A percentile compares a stretch with the other conserved stretches of the same genome.
These are phyloP conservation scores for Torrubiella hemipterigena DNA, from an alignment of 2,329 filamentous ascomycete species.

Conservation along the genomic window DNA sequence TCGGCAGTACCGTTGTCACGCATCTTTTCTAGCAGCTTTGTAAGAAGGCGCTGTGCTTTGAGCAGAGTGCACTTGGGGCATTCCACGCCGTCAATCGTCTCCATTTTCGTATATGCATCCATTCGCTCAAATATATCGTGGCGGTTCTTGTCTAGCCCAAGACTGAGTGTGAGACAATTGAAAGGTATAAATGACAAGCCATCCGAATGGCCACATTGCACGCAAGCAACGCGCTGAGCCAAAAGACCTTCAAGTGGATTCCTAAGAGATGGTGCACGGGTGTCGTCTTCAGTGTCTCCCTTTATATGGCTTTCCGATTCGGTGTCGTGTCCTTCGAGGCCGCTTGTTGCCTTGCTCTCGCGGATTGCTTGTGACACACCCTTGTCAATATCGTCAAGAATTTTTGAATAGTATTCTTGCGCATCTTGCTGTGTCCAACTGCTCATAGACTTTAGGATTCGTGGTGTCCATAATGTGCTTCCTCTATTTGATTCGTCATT, in stretches of 20 bases:
- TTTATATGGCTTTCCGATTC: constrained; percentile 37
- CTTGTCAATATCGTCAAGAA: constrained; percentile 74
- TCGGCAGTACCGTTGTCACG: constrained; percentile 23
- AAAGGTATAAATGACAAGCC: constrained; percentile 85
- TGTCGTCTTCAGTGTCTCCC: constrained; percentile 46
- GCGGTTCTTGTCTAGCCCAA: constrained; percentile 48
- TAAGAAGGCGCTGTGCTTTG: constrained; percentile 35
- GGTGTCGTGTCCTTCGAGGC: constrained; percentile 25
- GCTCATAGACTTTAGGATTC: constrained; percentile 78
- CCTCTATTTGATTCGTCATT: constrained; percentile 61
- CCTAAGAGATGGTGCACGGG: constrained; percentile 29
- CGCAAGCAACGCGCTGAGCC: constrained; percentile 81
- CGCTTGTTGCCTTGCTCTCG: constrained; percentile 14
- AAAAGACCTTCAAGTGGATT: constrained; percentile 83
- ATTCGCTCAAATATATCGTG: constrained; percentile 70
- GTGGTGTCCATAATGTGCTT: constrained; percentile 68
- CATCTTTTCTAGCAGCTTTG: constrained; percentile 30
- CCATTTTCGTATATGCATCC: constrained; percentile 73
- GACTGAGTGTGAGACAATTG: constrained; percentile 80
- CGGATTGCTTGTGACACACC: constrained; percentile 47
- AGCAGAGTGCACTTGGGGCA: constrained; percentile 84
- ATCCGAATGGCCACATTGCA: constrained; percentile 74
- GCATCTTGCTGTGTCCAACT: constrained; percentile 96
- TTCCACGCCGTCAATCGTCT: constrained; percentile 79
- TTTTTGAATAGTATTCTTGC: constrained; percentile 90